These are phyloP conservation scores for Arthrinium phaeospermum DNA, from an alignment of 2,329 filamentous ascomycete species.

Conservation along the genomic window DNA sequence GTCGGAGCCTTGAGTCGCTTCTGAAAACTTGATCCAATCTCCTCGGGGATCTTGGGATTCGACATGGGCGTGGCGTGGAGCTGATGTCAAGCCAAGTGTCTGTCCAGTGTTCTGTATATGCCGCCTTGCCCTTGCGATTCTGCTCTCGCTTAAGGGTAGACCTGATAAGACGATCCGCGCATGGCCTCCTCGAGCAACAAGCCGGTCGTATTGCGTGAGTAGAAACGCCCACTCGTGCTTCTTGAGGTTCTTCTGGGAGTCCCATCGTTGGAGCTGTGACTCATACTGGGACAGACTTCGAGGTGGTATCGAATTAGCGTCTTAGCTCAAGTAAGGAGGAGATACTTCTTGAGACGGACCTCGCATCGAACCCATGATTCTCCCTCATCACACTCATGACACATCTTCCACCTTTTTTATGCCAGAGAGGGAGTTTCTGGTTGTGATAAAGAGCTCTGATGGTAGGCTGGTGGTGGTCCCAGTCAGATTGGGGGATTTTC, in stretches of 20 bases:
- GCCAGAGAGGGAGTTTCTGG: not conserved
- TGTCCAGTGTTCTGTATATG: not conserved
- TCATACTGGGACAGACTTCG: not conserved
- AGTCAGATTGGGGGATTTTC: not conserved
- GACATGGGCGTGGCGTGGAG: not conserved
- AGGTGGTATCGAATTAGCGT: too few relatives aligned
- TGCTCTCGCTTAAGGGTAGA: not conserved
- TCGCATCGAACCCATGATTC: not conserved
- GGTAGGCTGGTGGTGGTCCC: not conserved
- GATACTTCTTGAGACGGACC: too few relatives aligned
- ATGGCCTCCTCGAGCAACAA: not conserved
- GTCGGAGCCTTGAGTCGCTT: too few relatives aligned
- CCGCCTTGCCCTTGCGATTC: not conserved
- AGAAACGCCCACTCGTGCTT: not conserved
- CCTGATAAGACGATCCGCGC: not conserved
- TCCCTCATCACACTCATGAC: not conserved
- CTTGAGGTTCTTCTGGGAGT: not conserved
- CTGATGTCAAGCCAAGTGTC: not conserved
- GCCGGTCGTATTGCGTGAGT: not conserved
- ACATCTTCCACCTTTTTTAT: not conserved
- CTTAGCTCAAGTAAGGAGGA: too few relatives aligned
- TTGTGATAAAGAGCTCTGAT: not conserved
- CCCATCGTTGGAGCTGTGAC: not conserved
- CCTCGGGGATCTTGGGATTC: not conserved
- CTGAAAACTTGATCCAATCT: not conserved